Percentiles rank a stretch among this genome's conserved stretches.
phyloP scores from a whole-genome alignment of 768 basidiomycete species.

The Lactarius sanguifluus region DNA sequence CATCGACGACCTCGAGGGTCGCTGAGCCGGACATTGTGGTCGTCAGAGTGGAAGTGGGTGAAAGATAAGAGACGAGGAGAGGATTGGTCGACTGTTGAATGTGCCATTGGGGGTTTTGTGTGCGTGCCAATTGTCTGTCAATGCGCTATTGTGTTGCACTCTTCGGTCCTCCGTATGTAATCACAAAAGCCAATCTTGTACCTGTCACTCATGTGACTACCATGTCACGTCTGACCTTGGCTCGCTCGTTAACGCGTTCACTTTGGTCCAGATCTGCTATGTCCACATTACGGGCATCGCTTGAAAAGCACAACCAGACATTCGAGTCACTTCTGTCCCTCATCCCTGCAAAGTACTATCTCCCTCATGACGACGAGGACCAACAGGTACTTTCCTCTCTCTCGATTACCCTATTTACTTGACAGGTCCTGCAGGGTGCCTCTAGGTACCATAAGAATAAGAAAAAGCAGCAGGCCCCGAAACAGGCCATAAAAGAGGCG shows the following conservation, averaged over 20 bases:
- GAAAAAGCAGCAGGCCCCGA: conserved; percentile 73
- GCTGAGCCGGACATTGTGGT: conserved; percentile 32
- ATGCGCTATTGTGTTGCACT: conserved; percentile 22
- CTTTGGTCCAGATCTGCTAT: not conserved
- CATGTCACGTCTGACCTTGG: too few relatives aligned
- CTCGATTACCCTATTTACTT: not conserved
- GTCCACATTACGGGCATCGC: conserved; percentile 50
- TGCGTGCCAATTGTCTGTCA: conserved; percentile 15
- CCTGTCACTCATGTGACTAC: not conserved
- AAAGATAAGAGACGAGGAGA: conserved; percentile 23
- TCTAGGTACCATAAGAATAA: conserved; percentile 85
- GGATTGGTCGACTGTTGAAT: conserved; percentile 13
- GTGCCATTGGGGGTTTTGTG: conserved; percentile 37
- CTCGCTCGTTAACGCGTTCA: too few relatives aligned
- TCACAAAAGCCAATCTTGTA: conserved; percentile 24
- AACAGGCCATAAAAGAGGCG: conserved; percentile 85
- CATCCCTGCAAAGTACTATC: conserved; percentile 89
- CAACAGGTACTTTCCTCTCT: conserved; percentile 52
- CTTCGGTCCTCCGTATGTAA: conserved; percentile 13
- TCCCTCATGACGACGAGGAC: conserved; percentile 63
- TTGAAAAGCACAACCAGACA: conserved; percentile 81
- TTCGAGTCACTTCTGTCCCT: conserved; percentile 82
- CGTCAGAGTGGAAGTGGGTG: conserved; percentile 26
- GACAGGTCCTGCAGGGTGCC: conserved; percentile 40
- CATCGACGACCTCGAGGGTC: conserved; percentile 33